phyloP scores from a whole-genome alignment of 1,284 basidiomycete genomes.

The Schizophyllum amplum region DNA sequence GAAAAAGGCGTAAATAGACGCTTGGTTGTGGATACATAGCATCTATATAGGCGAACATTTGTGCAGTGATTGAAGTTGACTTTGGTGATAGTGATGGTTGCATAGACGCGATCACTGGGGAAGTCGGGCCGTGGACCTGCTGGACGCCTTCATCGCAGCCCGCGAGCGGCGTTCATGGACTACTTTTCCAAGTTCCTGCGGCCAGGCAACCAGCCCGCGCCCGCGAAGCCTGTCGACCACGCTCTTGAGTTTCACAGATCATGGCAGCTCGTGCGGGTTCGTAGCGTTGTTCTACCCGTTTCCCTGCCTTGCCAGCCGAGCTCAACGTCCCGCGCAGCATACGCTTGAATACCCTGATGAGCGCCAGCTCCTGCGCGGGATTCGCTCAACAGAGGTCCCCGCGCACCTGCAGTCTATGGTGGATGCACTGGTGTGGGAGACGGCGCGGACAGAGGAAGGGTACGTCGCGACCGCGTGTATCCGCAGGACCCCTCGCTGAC shows the following conservation, averaged over 20 bases:
- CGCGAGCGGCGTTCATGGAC: conserved; percentile 43
- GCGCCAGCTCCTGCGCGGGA: conserved; percentile 73
- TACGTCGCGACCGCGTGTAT: conserved; percentile 30
- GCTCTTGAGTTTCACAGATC: conserved; percentile 65
- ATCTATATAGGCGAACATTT: too few species aligned
- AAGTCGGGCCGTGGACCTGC: background rate
- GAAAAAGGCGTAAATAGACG: background rate
- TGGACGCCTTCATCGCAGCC: background rate
- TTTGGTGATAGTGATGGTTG: background rate
- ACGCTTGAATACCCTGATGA: conserved; percentile 77
- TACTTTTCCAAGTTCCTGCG: conserved; percentile 79
- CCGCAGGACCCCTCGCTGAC: conserved; percentile 3
- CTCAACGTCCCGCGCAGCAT: conserved; percentile 43
- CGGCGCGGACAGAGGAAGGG: conserved; percentile 78
- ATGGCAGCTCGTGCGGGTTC: conserved; percentile 65
- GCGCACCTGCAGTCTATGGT: conserved; percentile 75
- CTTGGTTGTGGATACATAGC: background rate
- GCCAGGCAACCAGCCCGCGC: conserved; percentile 37
- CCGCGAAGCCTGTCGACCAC: conserved; percentile 51
- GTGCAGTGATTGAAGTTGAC: too few species aligned
- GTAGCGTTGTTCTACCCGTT: conserved; percentile 8
- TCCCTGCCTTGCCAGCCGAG: background rate
- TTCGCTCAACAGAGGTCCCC: conserved; percentile 77
- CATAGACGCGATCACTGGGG: background rate
- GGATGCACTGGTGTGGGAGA: conserved; percentile 82